Evolutionary conservation across 2,329 filamentous ascomycete species (phyloP), one percentile per base, ranked within the genome.

Genomic region (Boeremia exigua): DNA sequence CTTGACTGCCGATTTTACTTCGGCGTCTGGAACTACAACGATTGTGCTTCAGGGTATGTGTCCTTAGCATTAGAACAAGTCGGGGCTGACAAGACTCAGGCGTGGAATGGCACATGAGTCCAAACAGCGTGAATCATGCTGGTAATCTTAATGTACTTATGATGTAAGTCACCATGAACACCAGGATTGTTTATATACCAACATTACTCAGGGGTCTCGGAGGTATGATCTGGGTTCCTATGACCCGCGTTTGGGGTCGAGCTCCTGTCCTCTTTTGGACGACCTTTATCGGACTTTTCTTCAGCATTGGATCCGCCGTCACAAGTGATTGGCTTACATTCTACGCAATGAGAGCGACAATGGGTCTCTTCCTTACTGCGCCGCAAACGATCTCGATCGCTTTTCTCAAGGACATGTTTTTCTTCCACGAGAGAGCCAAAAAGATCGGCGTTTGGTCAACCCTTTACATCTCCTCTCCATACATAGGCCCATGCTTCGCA

Each of bases 391-490:
- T 48, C 11, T 23, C 36, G 3, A 32, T 73, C 14, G 62, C 56
- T 15, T 67, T 67, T 17, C 62, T 73, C n/a, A 63, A 70, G 32
- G 70, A 73, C 44, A 61, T 72, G 57, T 72, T 71, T 58, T 72
- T 69, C 62, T 69, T 72, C 54, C 66, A 72, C 36, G 68, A 72
- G 38, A 62, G 59, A n/a, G 61, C 69, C 3, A 55, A 68, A 5
- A 68, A 67, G 40, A 61, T 71, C 55, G 68, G 66, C 33, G 48
- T 71, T 23, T 70, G 69, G 67, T 23, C 50, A 7, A 38, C 51
- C 9, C 50, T 62, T 33, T 55, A 51, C 32, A 56, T 68, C 15
- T 37, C 58, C 3, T 68, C 43, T 30, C 67, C 67, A 1, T 70
- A 67, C 49, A 50, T 68, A 7, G 65, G 66, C 2, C 67, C 67